A percentile compares a stretch with the other conserved stretches of the same genome.
Evolutionary conservation across 352 stramenopile genomes (phyloP).

Genomic region (Globisporangium rhizosaccharum): DNA sequence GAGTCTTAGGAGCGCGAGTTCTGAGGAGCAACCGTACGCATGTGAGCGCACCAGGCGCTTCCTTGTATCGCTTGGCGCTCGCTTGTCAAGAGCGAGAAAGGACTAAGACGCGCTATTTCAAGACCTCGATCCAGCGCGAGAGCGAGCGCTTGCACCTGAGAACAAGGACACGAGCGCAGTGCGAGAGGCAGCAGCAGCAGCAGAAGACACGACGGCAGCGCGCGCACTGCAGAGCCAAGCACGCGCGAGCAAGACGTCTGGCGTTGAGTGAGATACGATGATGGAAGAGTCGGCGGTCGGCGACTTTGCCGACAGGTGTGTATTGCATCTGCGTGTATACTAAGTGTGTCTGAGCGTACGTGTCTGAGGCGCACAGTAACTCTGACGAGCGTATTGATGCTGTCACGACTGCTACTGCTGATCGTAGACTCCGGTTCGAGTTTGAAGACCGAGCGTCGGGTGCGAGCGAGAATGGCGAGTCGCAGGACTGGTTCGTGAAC

Average conservation of each 20-base stretch:
- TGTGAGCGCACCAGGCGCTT: background rate
- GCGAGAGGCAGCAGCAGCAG: too few species aligned
- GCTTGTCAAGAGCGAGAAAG: background rate
- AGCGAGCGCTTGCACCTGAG: too few species aligned
- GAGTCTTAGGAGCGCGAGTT: background rate
- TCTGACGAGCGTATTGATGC: background rate
- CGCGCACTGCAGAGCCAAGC: background rate
- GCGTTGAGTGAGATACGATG: slow-evolving; percentile 16
- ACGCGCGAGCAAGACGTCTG: background rate
- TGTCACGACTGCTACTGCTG: slow-evolving; percentile 1
- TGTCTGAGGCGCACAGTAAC: too few species aligned
- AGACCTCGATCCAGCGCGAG: too few species aligned
- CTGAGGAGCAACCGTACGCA: background rate
- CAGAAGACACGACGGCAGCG: background rate
- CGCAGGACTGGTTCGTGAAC: slow-evolving; percentile 82
- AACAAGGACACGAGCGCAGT: too few species aligned
- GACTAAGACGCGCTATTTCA: too few species aligned
- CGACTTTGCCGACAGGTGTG: slow-evolving; percentile 55
- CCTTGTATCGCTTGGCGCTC: background rate
- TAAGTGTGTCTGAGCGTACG: background rate
- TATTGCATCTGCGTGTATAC: background rate
- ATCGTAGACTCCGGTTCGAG: slow-evolving; percentile 41
- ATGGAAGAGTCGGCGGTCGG: slow-evolving; percentile 48
- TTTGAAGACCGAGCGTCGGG: slow-evolving; percentile 61
- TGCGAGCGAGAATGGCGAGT: slow-evolving; percentile 47